Evolutionary conservation across 352 stramenopile genomes (phyloP).

Genomic region (Pythium sp.): DNA sequence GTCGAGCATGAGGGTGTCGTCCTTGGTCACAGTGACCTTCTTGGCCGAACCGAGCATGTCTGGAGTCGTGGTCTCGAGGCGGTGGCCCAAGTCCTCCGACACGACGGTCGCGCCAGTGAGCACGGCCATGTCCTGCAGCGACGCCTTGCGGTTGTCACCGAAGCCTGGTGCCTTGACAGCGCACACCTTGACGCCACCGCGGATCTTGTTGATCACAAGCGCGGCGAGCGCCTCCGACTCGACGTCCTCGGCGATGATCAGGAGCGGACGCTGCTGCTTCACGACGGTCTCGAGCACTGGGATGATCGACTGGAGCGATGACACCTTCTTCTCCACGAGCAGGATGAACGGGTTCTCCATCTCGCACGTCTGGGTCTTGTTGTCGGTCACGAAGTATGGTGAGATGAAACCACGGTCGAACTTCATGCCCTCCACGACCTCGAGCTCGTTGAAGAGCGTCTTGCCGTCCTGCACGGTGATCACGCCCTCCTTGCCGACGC

Average conservation of each 20-base stretch:
- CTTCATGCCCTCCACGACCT: slow-evolving; percentile 99
- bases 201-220: slow-evolving; percentile 99
- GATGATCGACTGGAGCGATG: slow-evolving; percentile 94
- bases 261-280: slow-evolving; percentile 94
- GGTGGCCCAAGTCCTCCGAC: slow-evolving; percentile 98
- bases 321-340: slow-evolving; percentile 99
- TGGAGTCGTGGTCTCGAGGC: slow-evolving; percentile 95
- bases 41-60: slow-evolving; percentile 96
- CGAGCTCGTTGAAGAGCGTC: slow-evolving; percentile 99
- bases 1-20: slow-evolving; percentile 99
- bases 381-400: slow-evolving; percentile 99
- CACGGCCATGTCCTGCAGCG: slow-evolving; percentile 99
- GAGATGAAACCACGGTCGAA: slow-evolving; percentile 99
- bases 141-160: slow-evolving; percentile 99
- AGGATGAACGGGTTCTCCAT: slow-evolving; percentile 99
- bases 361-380: slow-evolving; percentile 98
- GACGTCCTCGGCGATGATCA: slow-evolving; percentile 99
- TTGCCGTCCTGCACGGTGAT: slow-evolving; percentile 99
- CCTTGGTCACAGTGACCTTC: slow-evolving; percentile 97
- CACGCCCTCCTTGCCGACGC: slow-evolving; percentile 99
- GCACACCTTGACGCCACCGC: slow-evolving; percentile 98
- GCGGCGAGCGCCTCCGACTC: slow-evolving; percentile 98
- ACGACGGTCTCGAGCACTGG: slow-evolving; percentile 97
- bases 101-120: slow-evolving; percentile 98
- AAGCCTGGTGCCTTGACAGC: slow-evolving; percentile 99